Evolutionary conservation across 75 land plant genomes (phyloP), one percentile per base, ranked within the genome.

Genomic region (Cryptomeria japonica): DNA sequence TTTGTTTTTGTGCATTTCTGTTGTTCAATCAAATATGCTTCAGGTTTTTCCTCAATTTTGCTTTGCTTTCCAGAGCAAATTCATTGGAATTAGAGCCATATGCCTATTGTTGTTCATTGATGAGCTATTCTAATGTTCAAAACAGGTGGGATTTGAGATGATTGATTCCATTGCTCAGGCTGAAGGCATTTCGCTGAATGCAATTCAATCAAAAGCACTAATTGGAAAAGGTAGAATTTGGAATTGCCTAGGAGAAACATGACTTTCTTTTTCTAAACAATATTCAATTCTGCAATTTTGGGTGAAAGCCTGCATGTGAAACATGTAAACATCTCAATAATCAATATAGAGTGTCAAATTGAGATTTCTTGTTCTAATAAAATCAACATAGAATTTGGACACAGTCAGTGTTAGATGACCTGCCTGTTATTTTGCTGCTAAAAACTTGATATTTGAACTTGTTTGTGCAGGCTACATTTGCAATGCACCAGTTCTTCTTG

Each of bases 71-170:
- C 85, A 28, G 28, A 28, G 73, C 25, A 64, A 7, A 53, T n/a
- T 10, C 28, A 3, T 84, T 89, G 15, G 6, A 28, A 25, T 25
- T 72, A 49, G n/a, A 73, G 49, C 13, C 47, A 36, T n/a, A 38
- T 14, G 34, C 11, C 15, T 64, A 6, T 39, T 18, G 56, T 51
- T 9, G 72, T 55, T 32, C 37, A 55, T 85, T 51, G 31, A 49
- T 34, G 14, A 42, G 12, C 32, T 53, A 2, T 19, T 85, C 41
- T 36, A 36, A 85, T 85, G 11, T 49, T 53, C 32, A 85, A 68
- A 51, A 3, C 91, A 97, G 99, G 93, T 98, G 86, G 99, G 99
- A 39, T 98, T 98, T 91, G 99, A 98, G 84, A 95, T 97, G 99
- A 93, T 98, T 87, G 99, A 98, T 94, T 84, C 83, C 6, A 91